phyloP scores from a whole-genome alignment of 495 filamentous ascomycete genomes.

The Penicillium malachiteum region DNA sequence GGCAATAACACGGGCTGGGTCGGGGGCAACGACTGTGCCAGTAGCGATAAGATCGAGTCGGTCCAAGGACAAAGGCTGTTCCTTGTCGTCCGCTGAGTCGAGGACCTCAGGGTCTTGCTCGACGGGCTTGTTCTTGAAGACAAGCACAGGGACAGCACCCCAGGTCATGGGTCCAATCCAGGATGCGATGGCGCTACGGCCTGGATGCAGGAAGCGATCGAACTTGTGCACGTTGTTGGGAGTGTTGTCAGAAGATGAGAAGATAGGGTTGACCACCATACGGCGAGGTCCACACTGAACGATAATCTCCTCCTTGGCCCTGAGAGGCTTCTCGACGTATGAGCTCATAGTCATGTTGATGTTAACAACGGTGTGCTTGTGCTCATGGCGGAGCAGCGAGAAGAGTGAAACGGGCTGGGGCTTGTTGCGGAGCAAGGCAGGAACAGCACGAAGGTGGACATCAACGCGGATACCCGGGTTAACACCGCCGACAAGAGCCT shows the following conservation, averaged over 20 bases:
- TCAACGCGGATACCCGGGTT: constrained; percentile 77
- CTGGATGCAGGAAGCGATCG: constrained; percentile 88
- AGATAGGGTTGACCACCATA: constrained; percentile 84
- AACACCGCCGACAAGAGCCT: constrained; percentile 83
- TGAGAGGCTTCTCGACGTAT: constrained; percentile 68
- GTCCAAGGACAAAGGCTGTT: constrained; percentile 26
- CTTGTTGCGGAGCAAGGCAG: constrained; percentile 55
- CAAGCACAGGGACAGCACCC: constrained; percentile 85
- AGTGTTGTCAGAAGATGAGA: constrained; percentile 78
- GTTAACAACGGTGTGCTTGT: constrained; percentile 86
- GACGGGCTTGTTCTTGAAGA: constrained; percentile 63
- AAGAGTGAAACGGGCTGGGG: constrained; percentile 67
- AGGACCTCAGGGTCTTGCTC: constrained; percentile 42
- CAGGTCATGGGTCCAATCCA: constrained; percentile 90
- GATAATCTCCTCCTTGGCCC: constrained; percentile 86
- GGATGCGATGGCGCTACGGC: constrained; percentile 83
- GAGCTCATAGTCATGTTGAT: constrained; percentile 79
- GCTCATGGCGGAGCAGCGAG: constrained; percentile 88
- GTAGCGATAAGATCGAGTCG: constrained; percentile 73
- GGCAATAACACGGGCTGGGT: constrained; percentile 77
- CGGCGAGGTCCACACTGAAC: constrained; percentile 85
- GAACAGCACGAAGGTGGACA: constrained; percentile 74
- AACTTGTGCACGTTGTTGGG: constrained; percentile 97
- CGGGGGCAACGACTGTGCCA: constrained; percentile 79
- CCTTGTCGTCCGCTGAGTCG: constrained; percentile 33